Evolutionary conservation across 805 yeast genomes (phyloP).

Genomic region (Suhomyces faveliae): DNA sequence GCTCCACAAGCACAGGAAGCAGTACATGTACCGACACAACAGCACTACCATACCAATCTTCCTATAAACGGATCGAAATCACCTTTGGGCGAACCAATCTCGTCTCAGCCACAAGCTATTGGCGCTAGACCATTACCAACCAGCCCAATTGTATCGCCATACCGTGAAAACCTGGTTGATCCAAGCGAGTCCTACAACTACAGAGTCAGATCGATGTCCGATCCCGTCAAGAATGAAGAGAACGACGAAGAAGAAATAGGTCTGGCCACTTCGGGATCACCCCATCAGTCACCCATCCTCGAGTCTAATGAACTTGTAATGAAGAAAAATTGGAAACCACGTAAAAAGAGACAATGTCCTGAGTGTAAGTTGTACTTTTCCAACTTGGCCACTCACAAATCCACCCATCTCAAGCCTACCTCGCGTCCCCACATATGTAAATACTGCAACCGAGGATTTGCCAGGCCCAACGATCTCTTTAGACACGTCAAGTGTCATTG

Average conservation of each 20-base stretch:
- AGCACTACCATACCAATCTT: background rate
- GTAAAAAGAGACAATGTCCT: slow-evolving; percentile 72
- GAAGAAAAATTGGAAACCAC: slow-evolving; percentile 37
- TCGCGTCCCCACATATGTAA: slow-evolving; percentile 77
- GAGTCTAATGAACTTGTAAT: slow-evolving; percentile 5
- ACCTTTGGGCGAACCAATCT: background rate
- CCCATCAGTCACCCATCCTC: slow-evolving; percentile 2
- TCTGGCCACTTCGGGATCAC: slow-evolving; percentile 9
- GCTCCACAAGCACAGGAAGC: background rate
- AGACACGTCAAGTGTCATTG: slow-evolving; percentile 86
- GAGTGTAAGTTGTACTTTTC: slow-evolving; percentile 67
- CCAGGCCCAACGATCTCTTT: slow-evolving; percentile 80
- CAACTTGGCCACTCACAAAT: slow-evolving; percentile 79
- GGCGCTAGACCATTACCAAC: slow-evolving; percentile 1
- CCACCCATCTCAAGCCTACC: slow-evolving; percentile 71
- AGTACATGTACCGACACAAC: slow-evolving; percentile 3
- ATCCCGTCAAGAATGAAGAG: slow-evolving; percentile 8
- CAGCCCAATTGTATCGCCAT: slow-evolving; percentile 19
- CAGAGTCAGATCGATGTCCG: slow-evolving; percentile 16
- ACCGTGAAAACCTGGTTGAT: slow-evolving; percentile 7
- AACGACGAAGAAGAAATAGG: slow-evolving; percentile 3
- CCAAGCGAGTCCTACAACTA: slow-evolving; percentile 1
- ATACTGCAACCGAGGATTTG: slow-evolving; percentile 80
- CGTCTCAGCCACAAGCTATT: background rate
- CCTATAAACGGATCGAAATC: background rate